Evolutionary conservation across 768 basidiomycete species (phyloP), one percentile per base, ranked within the genome.

Genomic region (Rhizopogon vesiculosus): DNA sequence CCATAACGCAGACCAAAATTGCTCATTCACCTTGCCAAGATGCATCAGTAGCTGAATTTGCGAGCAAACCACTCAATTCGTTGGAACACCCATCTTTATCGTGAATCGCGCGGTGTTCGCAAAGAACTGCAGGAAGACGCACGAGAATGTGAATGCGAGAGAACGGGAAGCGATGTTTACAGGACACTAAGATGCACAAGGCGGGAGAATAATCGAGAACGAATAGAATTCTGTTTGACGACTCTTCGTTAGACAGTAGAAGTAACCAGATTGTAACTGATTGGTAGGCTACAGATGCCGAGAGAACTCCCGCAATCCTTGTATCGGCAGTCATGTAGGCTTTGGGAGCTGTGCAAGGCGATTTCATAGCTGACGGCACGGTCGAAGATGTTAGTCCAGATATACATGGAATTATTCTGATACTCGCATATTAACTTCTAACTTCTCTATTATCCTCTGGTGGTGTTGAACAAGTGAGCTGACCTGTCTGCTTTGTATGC

Each of bases 161-260:
- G 75, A 77, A 25, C 87, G 86, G 80, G 85, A 84, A 1, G 84
- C 87, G 15, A 74, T 63, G 9, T 93, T 94, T 68, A 77, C 91
- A 46, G 88, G 86, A 3, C 92, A 93, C 69, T 78, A 95, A 93
- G 72, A 89, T 87, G 0, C 87, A 90, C 66, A 90, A 90, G 77
- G 86, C 84, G 64, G 25, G 62, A 35, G 33, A 33, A 7, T 28
- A 25, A 25, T 25, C 12, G 18, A n/a, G 16, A 15, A 25, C 45
- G 18, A 25, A 45, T 40, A n/a, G 2, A 28, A 31, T 58, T 49
- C 15, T 13, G 33, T 49, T 22, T 51, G 44, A 61, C 28, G 56
- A 12, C 5, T 57, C 42, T 42, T 51, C 57, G 22, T 22, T 22
- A 89, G 88, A 93, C 90, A 0, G 72, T 75, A 7, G 90, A 93